A percentile compares a stretch with the other conserved stretches of the same genome.
Evolutionary conservation across 106 monocot species (phyloP).

Genomic region (Platanthera zijinensis): DNA sequence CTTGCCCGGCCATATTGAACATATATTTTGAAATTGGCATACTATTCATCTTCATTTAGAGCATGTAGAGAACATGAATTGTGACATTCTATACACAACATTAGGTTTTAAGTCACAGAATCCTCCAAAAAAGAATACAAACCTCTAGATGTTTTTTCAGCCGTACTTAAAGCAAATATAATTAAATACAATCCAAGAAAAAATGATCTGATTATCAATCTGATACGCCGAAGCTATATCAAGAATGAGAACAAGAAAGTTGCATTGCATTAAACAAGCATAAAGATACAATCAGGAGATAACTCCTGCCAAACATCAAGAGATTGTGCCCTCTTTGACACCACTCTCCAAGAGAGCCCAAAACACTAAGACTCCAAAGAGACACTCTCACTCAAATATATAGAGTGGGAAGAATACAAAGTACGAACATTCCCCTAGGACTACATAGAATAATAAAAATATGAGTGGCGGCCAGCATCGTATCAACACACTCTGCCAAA

Average conservation of each 20-base stretch:
- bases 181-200: not conserved
- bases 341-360: not conserved
- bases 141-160: not conserved
- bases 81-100: not conserved
- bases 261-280: too few relatives aligned
- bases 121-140: not conserved
- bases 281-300: too few relatives aligned
- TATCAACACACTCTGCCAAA: too few relatives aligned
- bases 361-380: not conserved
- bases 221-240: too few relatives aligned
- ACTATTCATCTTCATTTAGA: not conserved
- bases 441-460: too few relatives aligned
- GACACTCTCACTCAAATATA: not conserved
- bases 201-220: not conserved
- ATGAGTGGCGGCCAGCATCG: too few relatives aligned
- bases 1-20: not conserved
- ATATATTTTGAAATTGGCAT: not conserved
- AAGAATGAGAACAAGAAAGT: too few relatives aligned
- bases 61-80: not conserved
- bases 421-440: too few relatives aligned
- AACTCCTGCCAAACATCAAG: not conserved
- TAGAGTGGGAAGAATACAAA: not conserved
- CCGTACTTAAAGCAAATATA: not conserved
- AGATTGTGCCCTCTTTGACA: not conserved
- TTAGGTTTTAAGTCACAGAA: not conserved